Base-by-base conservation (phyloP, 2,329 filamentous ascomycete genomes). In the Daldinia sp. region DNA sequence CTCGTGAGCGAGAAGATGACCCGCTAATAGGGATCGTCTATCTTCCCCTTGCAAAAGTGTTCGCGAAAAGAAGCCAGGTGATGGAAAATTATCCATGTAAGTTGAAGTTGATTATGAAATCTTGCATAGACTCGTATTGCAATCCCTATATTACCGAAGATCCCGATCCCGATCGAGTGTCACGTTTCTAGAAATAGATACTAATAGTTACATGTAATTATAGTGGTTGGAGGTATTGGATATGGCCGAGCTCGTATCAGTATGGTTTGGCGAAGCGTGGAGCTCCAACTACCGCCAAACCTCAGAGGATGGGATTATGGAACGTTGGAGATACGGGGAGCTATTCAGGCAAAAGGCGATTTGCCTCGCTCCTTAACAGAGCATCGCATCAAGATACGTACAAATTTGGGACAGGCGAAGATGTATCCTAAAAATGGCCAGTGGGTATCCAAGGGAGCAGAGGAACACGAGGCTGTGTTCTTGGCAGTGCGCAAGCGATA, bases 291-390 rank as follows among this genome's bases (percentile, higher is more conserved):
- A 1, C 88, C 89, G 1, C 81, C 78, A 5, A 83, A 87, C 57
- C 78, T 90, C 35, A 79, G 88, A 0, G 92, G 92, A 1, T 93
- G 91, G 90, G 88, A 92, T 26, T 90, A 89, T 63, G 92, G 91
- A 4, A 93, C 91, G 0, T 75, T 93, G 0, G 88, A 92, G 69
- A 81, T 93, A 46, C 83, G 86, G n/a, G 83, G 86, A 0, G 75
- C 81, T 0, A 79, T 89, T 12, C 83, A 81, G 57, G 80, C 80
- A 1, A 82, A 83, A 13, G 71, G 73, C 30, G 78, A 83, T n/a
- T 79, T 90, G 1, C 82, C 86, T 0, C 74, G 82, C 1, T 81
- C 86, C 9, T 76, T 88, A 7, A 75, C 80, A 26, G 80, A 83
- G 28, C 80, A 86, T 39, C 83, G 87, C 54, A 79, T 91, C 68